Evolutionary conservation across 805 yeast species (phyloP).

Genomic region (Zygoascus tannicola): DNA sequence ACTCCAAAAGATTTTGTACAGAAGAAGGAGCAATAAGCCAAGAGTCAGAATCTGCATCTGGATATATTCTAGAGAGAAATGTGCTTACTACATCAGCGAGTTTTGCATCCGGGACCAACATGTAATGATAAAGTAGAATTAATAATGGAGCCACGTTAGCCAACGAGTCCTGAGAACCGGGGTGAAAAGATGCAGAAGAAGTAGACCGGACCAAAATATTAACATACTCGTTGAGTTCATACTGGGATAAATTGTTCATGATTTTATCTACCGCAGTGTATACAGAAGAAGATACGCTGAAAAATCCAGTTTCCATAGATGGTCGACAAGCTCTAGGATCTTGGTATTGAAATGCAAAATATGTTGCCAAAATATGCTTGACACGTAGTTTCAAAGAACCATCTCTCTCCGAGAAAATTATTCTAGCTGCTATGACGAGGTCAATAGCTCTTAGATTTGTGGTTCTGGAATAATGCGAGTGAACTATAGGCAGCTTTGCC

Average conservation of each 20-base stretch:
- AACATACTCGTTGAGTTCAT: constrained; percentile 2
- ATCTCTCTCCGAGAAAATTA: background rate
- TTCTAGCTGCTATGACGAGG: background rate
- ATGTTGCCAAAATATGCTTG: background rate
- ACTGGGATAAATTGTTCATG: constrained; percentile 4
- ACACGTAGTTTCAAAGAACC: background rate
- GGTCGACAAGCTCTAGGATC: background rate
- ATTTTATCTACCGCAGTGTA: constrained; percentile 1
- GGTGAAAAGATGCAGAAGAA: background rate
- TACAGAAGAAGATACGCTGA: background rate
- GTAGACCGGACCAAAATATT: background rate
- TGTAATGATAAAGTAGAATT: constrained; percentile 10
- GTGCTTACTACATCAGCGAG: constrained; percentile 11
- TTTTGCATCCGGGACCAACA: constrained; percentile 10
- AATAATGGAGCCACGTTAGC: constrained; percentile 2
- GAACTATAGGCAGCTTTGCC: background rate
- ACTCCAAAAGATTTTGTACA: constrained; percentile 9
- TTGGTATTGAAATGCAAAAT: constrained; percentile 1
- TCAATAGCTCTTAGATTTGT: background rate
- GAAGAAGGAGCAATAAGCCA: constrained; percentile 19
- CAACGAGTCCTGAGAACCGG: background rate
- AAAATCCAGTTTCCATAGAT: background rate
- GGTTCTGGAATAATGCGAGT: background rate
- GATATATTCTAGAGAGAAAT: constrained; percentile 11
- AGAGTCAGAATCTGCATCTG: constrained; percentile 12